These are phyloP conservation scores for Lepidium campestre DNA, from an alignment of 441 rosid genomes.

Conservation along the genomic window DNA sequence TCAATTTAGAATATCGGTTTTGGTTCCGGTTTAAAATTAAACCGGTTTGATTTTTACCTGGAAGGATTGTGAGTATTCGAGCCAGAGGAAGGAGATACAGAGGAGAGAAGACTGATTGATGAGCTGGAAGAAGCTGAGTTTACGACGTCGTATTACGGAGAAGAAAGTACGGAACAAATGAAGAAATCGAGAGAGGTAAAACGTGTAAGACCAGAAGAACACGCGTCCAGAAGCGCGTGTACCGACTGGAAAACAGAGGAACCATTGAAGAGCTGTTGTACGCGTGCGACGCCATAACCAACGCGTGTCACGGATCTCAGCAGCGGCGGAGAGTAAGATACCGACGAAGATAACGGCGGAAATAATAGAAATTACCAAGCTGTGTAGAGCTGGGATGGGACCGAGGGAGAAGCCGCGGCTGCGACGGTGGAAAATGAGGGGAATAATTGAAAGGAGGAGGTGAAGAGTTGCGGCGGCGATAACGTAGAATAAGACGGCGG, in stretches of 20 bases:
- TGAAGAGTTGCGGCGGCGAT: conserved; percentile 39
- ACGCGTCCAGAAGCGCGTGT: conserved; percentile 92
- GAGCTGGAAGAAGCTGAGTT: conserved; percentile 53
- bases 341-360: conserved; percentile 69
- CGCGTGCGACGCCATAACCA: conserved; percentile 76
- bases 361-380: conserved; percentile 47
- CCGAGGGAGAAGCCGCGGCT: conserved; percentile 51
- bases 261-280: conserved; percentile 64
- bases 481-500: conserved; percentile 53
- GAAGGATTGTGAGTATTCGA: conserved; percentile 79
- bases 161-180: conserved; percentile 69
- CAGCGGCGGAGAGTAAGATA: conserved; percentile 58
- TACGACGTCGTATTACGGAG: conserved; percentile 48
- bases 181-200: conserved; percentile 78
- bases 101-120: conserved; percentile 60
- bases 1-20: background rate
- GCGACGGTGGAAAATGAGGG: conserved; percentile 16
- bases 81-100: conserved; percentile 80
- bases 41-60: conserved; percentile 33
- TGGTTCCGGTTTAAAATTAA: conserved; percentile 3
- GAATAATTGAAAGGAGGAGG: conserved; percentile 23
- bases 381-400: conserved; percentile 73
- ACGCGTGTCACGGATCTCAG: conserved; percentile 76
- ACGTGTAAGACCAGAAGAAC: conserved; percentile 89
- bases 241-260: conserved; percentile 88